phyloP scores from a whole-genome alignment of 129 eudicot species.

The Arctium minus region DNA sequence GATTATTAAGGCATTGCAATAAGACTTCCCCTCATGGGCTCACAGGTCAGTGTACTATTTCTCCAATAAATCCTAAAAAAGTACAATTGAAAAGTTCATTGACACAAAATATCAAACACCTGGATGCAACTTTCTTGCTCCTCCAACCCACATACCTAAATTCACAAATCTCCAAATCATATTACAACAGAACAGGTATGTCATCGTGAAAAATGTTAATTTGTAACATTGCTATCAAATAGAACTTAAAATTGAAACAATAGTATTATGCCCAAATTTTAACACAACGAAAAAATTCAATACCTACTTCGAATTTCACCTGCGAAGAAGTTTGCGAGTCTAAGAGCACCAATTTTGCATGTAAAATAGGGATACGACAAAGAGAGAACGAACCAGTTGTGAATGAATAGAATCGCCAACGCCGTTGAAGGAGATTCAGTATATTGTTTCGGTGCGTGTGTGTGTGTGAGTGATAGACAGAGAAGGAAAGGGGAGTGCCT shows the following conservation, averaged over 20 bases:
- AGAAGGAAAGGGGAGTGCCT: no score
- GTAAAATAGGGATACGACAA: not conserved
- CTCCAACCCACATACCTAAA: not conserved
- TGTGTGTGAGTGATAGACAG: no score
- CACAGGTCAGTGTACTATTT: not conserved
- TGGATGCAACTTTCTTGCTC: constrained; percentile 8
- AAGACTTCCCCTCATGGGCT: no score
- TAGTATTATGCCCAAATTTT: not conserved
- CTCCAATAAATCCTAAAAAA: not conserved
- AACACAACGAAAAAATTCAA: not conserved
- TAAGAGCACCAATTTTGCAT: not conserved
- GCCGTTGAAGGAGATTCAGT: not conserved
- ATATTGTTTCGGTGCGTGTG: not conserved
- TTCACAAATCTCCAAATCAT: not conserved
- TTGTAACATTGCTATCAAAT: not conserved
- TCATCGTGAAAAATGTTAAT: not conserved
- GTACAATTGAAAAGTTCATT: not conserved
- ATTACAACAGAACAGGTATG: not conserved
- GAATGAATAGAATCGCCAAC: not conserved
- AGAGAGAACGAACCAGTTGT: constrained; percentile 13
- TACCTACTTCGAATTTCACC: not conserved
- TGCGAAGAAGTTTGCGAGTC: not conserved
- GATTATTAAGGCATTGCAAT: not conserved
- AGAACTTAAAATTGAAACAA: not conserved
- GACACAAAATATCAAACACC: constrained; percentile 19